phyloP scores from a whole-genome alignment of 2,329 filamentous ascomycete species.

The Phaeosphaeriaceae sp. region DNA sequence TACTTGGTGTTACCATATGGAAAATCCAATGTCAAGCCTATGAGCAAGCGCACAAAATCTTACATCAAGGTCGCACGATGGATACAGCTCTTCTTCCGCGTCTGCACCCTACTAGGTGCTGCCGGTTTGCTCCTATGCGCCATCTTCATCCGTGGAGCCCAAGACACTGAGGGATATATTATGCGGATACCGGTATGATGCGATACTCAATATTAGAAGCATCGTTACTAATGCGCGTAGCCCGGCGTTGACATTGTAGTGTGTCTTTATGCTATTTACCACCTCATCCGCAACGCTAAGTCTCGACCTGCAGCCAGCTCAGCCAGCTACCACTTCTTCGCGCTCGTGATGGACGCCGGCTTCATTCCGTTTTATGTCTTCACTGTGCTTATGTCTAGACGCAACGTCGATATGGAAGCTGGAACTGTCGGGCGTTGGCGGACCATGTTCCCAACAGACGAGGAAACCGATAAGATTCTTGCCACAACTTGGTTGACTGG shows the following conservation, averaged over 20 bases:
- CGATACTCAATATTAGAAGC: not conserved
- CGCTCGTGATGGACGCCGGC: constrained; percentile 72
- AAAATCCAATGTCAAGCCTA: constrained; percentile 65
- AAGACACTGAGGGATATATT: constrained; percentile 73
- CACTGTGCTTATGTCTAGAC: constrained; percentile 60
- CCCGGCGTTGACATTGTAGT: constrained; percentile 76
- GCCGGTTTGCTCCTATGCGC: constrained; percentile 75
- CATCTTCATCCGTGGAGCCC: constrained; percentile 75
- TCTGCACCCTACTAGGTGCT: constrained; percentile 71
- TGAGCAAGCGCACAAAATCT: constrained; percentile 73
- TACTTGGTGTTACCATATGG: constrained; percentile 70
- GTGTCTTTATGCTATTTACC: constrained; percentile 79
- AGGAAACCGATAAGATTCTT: constrained; percentile 65
- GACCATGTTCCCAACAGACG: constrained; percentile 67
- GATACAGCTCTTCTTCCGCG: constrained; percentile 71
- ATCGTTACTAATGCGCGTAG: constrained; percentile 54
- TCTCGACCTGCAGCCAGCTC: constrained; percentile 78
- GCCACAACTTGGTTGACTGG: constrained; percentile 72
- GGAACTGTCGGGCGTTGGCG: constrained; percentile 64
- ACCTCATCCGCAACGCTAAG: constrained; percentile 73
- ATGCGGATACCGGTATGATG: constrained; percentile 74
- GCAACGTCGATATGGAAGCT: constrained; percentile 58
- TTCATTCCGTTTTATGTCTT: constrained; percentile 69
- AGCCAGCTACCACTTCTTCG: constrained; percentile 88
- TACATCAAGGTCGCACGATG: constrained; percentile 73